Evolutionary conservation across 371 early-diverging fungal species (phyloP), one percentile per base, ranked within the genome.

Genomic region (Actinomortierella ambigua): DNA sequence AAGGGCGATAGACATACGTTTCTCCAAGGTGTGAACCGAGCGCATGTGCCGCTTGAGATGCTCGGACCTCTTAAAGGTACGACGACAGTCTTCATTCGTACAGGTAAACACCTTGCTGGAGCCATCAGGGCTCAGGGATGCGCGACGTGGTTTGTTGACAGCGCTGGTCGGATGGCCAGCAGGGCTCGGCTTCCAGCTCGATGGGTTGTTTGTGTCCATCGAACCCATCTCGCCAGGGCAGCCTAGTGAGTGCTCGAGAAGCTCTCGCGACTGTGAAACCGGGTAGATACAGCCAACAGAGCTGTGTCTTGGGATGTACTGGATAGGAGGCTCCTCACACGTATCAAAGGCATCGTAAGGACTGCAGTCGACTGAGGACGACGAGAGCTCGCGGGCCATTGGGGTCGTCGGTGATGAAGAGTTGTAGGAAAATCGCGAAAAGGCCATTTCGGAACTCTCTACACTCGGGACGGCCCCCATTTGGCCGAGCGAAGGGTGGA

Each of bases 31-130:
- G 58, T 88, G 88, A 34, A 88, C 84, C 1, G 87, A 88, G 46
- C 86, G 79, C 29, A 86, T 78, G 49, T 88, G 88, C 48, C 88
- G 78, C 50, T 87, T 86, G 15, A 88, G 68, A 62, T 88, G 88
- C 53, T 88, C 88, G 6, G 86, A 84, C 18, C 88, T 61, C 56
- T 88, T 88, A 50, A 88, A 88, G n/a, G 84, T 78, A 61, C 83
- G 81, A 49, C 83, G 82, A 54, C 88, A 88, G 9, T 81, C 85
- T 22, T 78, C 78, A 40, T 75, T 67, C 41, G 68, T 78, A 61
- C 88, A 88, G 3, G 57, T 51, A 17, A 59, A 73, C 5, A 73
- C 50, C 20, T 55, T 54, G 5, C 56, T 44, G 2, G 60, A 47
- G 11, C 40, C 26, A 15, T 73, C 73, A 14, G 67, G 67, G 50